phyloP scores from a whole-genome alignment of 2,329 filamentous ascomycete genomes.

The Trichoderma sp. region DNA sequence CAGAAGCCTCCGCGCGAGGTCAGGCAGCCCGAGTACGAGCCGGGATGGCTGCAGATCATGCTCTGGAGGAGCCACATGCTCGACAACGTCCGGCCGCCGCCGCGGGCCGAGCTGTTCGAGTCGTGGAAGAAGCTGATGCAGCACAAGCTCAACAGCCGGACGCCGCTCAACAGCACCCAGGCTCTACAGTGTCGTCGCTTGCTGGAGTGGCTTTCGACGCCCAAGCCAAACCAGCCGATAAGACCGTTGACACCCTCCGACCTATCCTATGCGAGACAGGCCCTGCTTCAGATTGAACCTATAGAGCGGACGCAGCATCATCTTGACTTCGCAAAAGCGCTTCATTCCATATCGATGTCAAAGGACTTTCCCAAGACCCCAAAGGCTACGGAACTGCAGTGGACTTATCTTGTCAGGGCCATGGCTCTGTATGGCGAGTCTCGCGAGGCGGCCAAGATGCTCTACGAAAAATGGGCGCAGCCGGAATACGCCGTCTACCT shows the following conservation, averaged over 20 bases:
- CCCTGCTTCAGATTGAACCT: slow-evolving; percentile 46
- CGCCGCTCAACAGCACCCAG: slow-evolving; percentile 66
- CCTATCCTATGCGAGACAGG: slow-evolving; percentile 49
- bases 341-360: slow-evolving; percentile 44
- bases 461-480: slow-evolving; percentile 42
- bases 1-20: slow-evolving; percentile 60
- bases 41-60: slow-evolving; percentile 72
- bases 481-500: slow-evolving; percentile 32
- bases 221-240: slow-evolving; percentile 35
- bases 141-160: slow-evolving; percentile 52
- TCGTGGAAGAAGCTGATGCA: slow-evolving; percentile 68
- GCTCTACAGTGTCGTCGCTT: slow-evolving; percentile 59
- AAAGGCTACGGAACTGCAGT: slow-evolving; percentile 33
- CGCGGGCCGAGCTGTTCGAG: slow-evolving; percentile 61
- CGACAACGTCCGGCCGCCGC: slow-evolving; percentile 66
- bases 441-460: slow-evolving; percentile 52
- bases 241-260: slow-evolving; percentile 45
- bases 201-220: slow-evolving; percentile 59
- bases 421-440: slow-evolving; percentile 59
- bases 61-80: slow-evolving; percentile 65
- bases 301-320: slow-evolving; percentile 50
- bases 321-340: slow-evolving; percentile 48
- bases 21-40: slow-evolving; percentile 65
- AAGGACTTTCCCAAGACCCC: slow-evolving; percentile 33
- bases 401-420: slow-evolving; percentile 43